phyloP scores from a whole-genome alignment of 192 early-diverging fungal genomes.

The Backusella psychrophila region DNA sequence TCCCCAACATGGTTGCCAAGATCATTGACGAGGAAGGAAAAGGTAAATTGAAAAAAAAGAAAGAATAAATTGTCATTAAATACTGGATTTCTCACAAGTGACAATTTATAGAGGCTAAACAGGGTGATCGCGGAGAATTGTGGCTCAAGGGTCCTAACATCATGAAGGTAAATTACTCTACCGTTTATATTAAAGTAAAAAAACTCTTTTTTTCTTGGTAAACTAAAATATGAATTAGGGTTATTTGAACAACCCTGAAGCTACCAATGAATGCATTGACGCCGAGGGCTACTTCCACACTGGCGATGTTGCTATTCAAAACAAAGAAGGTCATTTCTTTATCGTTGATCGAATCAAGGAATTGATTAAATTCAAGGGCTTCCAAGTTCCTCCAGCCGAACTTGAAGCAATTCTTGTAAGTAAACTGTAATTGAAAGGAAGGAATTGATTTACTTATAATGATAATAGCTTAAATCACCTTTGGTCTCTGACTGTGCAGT shows the following conservation, averaged over 20 bases:
- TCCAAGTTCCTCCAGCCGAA: slow-evolving; percentile 71
- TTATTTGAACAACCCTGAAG: slow-evolving; percentile 45
- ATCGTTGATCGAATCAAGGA: slow-evolving; percentile 80
- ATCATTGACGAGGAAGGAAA: slow-evolving; percentile 71
- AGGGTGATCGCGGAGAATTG: slow-evolving; percentile 70
- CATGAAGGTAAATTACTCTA: slow-evolving; percentile 53
- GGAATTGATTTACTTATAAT: too few species aligned
- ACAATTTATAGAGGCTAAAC: slow-evolving; percentile 40
- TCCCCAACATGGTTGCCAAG: slow-evolving; percentile 72
- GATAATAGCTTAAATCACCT: slow-evolving; percentile 49
- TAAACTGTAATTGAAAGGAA: slow-evolving; percentile 1
- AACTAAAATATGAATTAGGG: slow-evolving; percentile 18
- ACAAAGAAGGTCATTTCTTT: slow-evolving; percentile 60
- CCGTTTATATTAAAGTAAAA: not conserved
- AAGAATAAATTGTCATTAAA: not conserved
- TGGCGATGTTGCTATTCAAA: slow-evolving; percentile 55
- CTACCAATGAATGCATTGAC: slow-evolving; percentile 42
- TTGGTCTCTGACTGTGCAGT: slow-evolving; percentile 68
- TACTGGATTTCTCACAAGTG: not conserved
- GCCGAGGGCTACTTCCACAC: slow-evolving; percentile 56
- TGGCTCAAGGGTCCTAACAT: slow-evolving; percentile 74
- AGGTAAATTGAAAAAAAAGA: slow-evolving; percentile 18
- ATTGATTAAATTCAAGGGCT: slow-evolving; percentile 52
- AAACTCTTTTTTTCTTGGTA: not conserved
- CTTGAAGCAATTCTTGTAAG: slow-evolving; percentile 62